Base-by-base conservation (phyloP, 768 basidiomycete species). In the Trametes sanguinea region DNA sequence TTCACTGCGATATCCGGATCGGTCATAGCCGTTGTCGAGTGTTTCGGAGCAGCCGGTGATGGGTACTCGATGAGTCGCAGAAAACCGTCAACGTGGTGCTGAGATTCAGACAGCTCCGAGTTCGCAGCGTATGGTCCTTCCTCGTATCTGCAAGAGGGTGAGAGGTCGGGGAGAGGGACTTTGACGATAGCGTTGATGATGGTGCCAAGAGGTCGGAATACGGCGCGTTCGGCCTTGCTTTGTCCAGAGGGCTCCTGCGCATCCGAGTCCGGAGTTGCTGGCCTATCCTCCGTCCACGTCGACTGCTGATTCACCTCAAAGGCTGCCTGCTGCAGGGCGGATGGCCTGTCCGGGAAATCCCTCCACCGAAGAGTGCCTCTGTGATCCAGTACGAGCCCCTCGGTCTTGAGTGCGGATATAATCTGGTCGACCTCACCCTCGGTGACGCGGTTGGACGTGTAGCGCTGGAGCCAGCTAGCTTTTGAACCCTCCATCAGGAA, bases 11-110 rank as follows among this genome's bases (percentile, higher is more conserved):
- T 22, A 40, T 52, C 51, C 37, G 22, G 22, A 22, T 22, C 22
- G 22, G 35, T 22, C 37, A 16, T 52, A 17, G 42, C 3, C 42
- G 30, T 16, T 44, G 14, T 44, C 43, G 53, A 54, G 42, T 29
- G 30, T 44, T 13, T 30, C 2, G 42, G 42, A 32, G 42, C 8
- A 54, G 53, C 42, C 16, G 53, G 42, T 40, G 53, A 44, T 6
- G 40, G 32, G 29, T 30, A 54, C 7, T 54, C 33, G 53, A 54
- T 29, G 42, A 54, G 53, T 42, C 43, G 42, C 53, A 54, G 43
- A 9, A 2, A 27, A n/a, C 53, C 53, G 43, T 54, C 42, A n/a
- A 54, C 16, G 42, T 14, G 53, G 43, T 44, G 42, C 43, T 44
- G 42, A 54, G 53, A 44, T 33, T 29, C 53, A 32, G 42, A 30